Evolutionary conservation across 2,329 filamentous ascomycete genomes (phyloP).

Genomic region (Aspergillus niger): DNA sequence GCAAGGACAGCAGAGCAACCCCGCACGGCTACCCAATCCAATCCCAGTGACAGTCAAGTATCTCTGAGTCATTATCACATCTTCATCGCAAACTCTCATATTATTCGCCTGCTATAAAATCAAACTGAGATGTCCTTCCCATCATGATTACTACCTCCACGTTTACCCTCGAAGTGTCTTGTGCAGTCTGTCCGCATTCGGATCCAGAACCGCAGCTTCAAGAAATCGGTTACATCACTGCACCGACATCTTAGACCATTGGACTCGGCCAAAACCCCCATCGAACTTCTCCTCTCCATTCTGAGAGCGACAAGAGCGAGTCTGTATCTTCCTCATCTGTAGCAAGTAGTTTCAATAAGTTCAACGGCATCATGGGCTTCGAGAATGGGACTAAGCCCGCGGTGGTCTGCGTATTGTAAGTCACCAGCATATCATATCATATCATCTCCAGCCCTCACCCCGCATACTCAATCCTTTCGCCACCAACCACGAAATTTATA

Average conservation of each 20-base stretch:
- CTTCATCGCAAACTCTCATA: too few relatives aligned
- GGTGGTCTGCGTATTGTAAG: conserved; percentile 85
- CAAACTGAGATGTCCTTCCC: background rate
- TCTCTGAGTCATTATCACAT: too few relatives aligned
- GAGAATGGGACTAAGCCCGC: conserved; percentile 43
- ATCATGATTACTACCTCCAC: background rate
- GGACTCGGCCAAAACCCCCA: background rate
- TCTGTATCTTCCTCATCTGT: background rate
- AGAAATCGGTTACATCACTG: background rate
- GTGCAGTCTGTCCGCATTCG: background rate
- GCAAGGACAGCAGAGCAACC: too few relatives aligned
- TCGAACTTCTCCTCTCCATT: conserved; percentile 10
- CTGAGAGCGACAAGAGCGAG: background rate
- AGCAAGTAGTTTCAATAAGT: background rate
- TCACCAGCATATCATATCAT: background rate
- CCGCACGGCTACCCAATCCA: background rate
- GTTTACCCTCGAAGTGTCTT: background rate
- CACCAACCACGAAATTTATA: background rate
- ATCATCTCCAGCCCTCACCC: background rate
- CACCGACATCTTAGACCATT: background rate
- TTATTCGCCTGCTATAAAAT: background rate
- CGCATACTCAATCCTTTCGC: background rate
- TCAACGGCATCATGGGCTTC: background rate
- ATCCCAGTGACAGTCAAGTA: too few relatives aligned
- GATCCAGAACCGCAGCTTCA: background rate